Conservation (phyloP, 2,329 filamentous ascomycete species). For the Cercospora citrullina region DNA sequence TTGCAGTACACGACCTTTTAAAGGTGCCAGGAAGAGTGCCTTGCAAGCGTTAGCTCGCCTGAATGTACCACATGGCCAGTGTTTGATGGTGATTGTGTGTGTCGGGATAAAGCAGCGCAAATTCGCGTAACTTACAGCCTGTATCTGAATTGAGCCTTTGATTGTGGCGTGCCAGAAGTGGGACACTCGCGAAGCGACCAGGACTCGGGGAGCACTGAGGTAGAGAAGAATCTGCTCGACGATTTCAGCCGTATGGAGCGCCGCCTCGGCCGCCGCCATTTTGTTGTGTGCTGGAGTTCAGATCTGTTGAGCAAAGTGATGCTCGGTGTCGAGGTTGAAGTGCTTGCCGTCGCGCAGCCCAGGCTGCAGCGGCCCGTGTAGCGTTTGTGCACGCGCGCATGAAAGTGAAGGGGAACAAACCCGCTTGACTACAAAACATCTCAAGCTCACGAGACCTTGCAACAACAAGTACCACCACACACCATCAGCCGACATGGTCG, state of each 20-base stretch:
- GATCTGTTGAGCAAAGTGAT: no score
- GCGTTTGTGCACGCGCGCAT: not conserved
- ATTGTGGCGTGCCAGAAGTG: slow-evolving; percentile 1
- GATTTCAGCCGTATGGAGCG: slow-evolving; percentile 7
- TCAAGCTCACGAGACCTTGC: not conserved
- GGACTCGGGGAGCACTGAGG: not conserved
- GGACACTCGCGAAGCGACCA: not conserved
- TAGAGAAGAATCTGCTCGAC: slow-evolving; percentile 11
- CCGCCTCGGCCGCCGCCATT: not conserved
- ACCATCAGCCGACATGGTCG: not conserved
- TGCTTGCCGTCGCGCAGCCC: not conserved
- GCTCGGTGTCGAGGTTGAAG: not conserved
- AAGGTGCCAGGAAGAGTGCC: not conserved
- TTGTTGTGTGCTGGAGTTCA: not conserved
- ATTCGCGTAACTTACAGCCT: no score
- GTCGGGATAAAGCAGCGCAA: no score
- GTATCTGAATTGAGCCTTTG: no score
- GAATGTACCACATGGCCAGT: not conserved
- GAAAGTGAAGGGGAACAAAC: not conserved
- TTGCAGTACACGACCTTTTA: no score
- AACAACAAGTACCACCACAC: not conserved
- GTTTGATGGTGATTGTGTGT: no score
- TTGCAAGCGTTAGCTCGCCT: not conserved
- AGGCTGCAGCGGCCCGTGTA: not conserved
- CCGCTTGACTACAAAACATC: not conserved